Evolutionary conservation across 2,329 filamentous ascomycete genomes (phyloP), one percentile per base, ranked within the genome.

Genomic region (Chaetomiaceae sp.): DNA sequence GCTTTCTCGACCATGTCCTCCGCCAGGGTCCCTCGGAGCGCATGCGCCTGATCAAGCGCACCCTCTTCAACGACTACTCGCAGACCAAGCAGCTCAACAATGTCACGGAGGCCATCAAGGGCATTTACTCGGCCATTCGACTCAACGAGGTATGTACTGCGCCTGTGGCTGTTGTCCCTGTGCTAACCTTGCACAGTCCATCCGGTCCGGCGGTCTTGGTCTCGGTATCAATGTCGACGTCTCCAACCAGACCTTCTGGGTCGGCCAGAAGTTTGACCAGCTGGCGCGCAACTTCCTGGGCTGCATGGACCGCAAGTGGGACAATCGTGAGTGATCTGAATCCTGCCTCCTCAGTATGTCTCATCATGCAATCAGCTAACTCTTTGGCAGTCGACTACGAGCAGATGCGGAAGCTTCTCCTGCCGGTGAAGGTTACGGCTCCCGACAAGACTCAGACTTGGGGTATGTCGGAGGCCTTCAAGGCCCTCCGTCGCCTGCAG

Each of bases 231-330:
- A 96, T 62, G 83, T 95, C 11, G 92, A 99, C 64, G 87, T 96
- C 27, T 87, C 91, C 53, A 96, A 97, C 66, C 88, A 89, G 0
- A 88, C 88, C 12, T 99, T 99, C 72, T 97, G 89, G 87, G 78
- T 70, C 0, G 69, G 65, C 1, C 69, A 73, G 42, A 65, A 64
- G 1, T 47, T 81, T 4, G 70, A 72, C 17, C 61, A 70, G 3
- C 53, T 79, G 2, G 66, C 66, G 0, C 56, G 62, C n/a, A 67
- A 66, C 34, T 60, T 59, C 1, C 47, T 71, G 3, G 47, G 53
- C 31, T 53, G 50, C 11, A 47, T 57, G 6, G 56, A 62, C 27
- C 65, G 66, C 42, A 59, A 64, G 27, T 64, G 57, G 54, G 51
- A 53, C 3, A 50, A 53, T 11, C 55, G 69, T 70, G 62, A 58